phyloP scores from a whole-genome alignment of 176 grass and related monocot species.

The Zoysia pacifica region DNA sequence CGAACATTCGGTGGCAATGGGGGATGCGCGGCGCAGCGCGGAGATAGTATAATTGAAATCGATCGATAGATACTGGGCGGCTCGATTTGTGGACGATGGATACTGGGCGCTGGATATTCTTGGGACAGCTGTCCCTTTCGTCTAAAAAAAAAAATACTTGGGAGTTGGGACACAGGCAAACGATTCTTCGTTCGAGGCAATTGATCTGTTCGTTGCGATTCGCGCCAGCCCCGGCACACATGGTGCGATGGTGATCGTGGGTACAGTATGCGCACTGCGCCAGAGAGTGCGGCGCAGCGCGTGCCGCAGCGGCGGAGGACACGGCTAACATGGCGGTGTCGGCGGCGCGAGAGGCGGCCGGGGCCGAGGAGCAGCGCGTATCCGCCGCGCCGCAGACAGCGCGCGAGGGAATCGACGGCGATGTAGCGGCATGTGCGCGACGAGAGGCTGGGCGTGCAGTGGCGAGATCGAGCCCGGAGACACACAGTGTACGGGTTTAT shows the following conservation, averaged over 20 bases:
- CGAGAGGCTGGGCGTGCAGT: neutral
- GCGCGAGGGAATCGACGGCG: neutral
- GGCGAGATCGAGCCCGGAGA: neutral
- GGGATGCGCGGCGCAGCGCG: neutral
- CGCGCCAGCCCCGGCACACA: neutral
- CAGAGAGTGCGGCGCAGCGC: neutral
- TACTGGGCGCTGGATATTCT: slow-evolving; percentile 10
- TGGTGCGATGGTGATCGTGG: neutral
- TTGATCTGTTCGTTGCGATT: neutral
- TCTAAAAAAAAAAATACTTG: no score
- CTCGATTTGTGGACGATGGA: neutral
- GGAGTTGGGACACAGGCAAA: neutral
- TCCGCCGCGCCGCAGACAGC: neutral
- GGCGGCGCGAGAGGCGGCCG: neutral
- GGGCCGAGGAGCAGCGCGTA: neutral
- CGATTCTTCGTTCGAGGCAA: neutral
- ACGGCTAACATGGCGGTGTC: slow-evolving; percentile 36
- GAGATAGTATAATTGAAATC: neutral
- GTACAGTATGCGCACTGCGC: neutral
- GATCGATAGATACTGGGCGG: neutral
- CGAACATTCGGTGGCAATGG: slow-evolving; percentile 14
- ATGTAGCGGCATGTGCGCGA: neutral
- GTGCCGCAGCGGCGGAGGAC: neutral
- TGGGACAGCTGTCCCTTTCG: no score
- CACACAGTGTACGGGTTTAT: neutral